Evolutionary conservation across 164 flowering plant species (phyloP).

Genomic region (Houttuynia cordata): DNA sequence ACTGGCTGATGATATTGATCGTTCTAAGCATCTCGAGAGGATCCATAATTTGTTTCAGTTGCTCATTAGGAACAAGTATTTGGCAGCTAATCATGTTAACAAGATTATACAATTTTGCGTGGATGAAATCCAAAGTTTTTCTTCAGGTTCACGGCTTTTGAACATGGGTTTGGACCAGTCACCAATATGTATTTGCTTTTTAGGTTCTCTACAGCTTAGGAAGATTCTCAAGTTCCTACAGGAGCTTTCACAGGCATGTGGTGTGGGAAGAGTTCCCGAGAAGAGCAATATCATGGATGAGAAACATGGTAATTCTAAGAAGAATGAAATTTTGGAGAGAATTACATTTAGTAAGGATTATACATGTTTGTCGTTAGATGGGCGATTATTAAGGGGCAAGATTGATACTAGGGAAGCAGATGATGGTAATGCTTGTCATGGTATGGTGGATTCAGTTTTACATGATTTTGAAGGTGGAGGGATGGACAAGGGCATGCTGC

Average conservation of each 20-base stretch:
- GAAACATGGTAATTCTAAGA: constrained; percentile 14
- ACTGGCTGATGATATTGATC: constrained; percentile 63
- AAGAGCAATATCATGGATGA: constrained; percentile 39
- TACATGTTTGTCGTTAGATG: constrained; percentile 49
- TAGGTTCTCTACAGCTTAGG: constrained; percentile 62
- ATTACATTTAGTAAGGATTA: constrained; percentile 50
- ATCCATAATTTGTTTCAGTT: constrained; percentile 51
- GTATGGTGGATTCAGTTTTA: constrained; percentile 5
- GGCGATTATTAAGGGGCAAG: constrained; percentile 29
- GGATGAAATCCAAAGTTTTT: constrained; percentile 64
- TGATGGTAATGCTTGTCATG: constrained; percentile 11
- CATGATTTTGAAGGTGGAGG: constrained; percentile 23
- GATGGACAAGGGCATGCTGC: constrained; percentile 34
- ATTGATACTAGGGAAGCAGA: constrained; percentile 10
- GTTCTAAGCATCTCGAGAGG: constrained; percentile 66
- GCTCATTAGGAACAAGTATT: constrained; percentile 60
- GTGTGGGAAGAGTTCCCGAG: constrained; percentile 53
- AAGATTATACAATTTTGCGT: constrained; percentile 68
- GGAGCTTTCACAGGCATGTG: constrained; percentile 69
- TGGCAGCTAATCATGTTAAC: constrained; percentile 65
- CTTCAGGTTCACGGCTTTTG: constrained; percentile 47
- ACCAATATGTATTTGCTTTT: constrained; percentile 81
- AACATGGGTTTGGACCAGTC: constrained; percentile 54
- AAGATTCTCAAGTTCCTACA: constrained; percentile 77
- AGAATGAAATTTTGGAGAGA: constrained; percentile 37